These are phyloP conservation scores for Trichoderma orchidacearum DNA, from an alignment of 495 filamentous ascomycete genomes.

Conservation along the genomic window DNA sequence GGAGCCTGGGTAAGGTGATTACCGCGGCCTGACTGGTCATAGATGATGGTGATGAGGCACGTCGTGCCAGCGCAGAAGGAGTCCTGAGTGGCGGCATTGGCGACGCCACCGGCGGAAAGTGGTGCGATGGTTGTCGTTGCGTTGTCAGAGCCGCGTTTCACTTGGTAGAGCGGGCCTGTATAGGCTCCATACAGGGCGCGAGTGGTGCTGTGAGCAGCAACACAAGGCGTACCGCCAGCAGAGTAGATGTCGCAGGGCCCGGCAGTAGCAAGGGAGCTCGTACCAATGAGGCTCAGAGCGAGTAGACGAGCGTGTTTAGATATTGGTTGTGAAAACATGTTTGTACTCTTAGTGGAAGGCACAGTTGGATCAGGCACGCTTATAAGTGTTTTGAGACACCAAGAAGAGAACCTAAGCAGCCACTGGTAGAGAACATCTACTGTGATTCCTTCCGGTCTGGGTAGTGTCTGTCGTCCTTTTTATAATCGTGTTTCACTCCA, in stretches of 20 bases:
- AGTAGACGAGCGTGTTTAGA: neutral
- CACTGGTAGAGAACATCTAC: neutral
- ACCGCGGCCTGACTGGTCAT: slow-evolving; percentile 43
- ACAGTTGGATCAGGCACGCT: neutral
- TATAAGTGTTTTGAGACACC: neutral
- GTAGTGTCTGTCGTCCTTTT: neutral
- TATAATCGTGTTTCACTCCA: neutral
- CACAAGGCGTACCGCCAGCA: slow-evolving; percentile 36
- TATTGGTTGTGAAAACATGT: neutral
- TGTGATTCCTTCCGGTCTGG: neutral
- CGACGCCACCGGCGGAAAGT: slow-evolving; percentile 34
- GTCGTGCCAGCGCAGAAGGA: slow-evolving; percentile 41
- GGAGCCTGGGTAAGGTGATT: slow-evolving; percentile 47
- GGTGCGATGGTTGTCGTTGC: slow-evolving; percentile 31
- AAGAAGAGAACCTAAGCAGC: neutral
- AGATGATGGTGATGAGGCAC: slow-evolving; percentile 44
- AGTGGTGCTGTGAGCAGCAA: slow-evolving; percentile 47
- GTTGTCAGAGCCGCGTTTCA: slow-evolving; percentile 35
- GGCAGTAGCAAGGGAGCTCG: slow-evolving; percentile 27
- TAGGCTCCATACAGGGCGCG: slow-evolving; percentile 41
- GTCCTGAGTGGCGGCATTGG: slow-evolving; percentile 42
- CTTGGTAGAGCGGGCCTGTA: slow-evolving; percentile 39
- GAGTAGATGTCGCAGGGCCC: slow-evolving; percentile 44
- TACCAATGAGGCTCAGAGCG: slow-evolving; percentile 22
- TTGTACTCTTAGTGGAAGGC: no score